These are phyloP conservation scores for Trichomonascus vanleenenianus DNA, from an alignment of 805 yeast species.

Conservation along the genomic window DNA sequence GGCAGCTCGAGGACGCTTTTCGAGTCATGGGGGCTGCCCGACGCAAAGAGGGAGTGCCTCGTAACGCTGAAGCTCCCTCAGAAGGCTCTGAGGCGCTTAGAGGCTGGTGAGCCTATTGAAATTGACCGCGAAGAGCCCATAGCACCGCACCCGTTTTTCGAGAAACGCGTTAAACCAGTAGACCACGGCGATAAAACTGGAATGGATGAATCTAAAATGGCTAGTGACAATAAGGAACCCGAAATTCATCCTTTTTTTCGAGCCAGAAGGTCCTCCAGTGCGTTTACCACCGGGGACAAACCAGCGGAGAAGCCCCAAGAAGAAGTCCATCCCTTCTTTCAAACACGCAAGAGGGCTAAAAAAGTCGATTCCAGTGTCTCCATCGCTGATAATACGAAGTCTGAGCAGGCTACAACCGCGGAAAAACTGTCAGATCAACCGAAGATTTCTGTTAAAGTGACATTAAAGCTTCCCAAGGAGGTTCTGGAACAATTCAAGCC, in stretches of 20 bases:
- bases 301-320: neutral
- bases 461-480: no score
- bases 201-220: neutral
- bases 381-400: neutral
- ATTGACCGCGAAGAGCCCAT: no score
- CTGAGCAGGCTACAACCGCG: neutral
- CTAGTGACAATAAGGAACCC: no score
- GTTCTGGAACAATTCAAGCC: no score
- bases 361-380: neutral
- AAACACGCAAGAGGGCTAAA: conserved; percentile 1
- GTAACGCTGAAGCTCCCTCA: no score
- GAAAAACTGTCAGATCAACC: neutral
- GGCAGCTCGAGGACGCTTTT: neutral
- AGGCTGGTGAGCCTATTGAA: no score
- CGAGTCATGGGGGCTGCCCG: neutral
- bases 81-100: no score
- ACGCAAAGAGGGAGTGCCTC: no score
- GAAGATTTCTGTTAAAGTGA: no score
- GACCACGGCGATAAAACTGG: neutral
- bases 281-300: neutral
- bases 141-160: no score
- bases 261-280: no score
- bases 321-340: conserved; percentile 4
- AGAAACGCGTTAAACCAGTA: neutral
- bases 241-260: neutral